Base-by-base conservation (phyloP, 345 rosid species). In the Mangifera indica region DNA sequence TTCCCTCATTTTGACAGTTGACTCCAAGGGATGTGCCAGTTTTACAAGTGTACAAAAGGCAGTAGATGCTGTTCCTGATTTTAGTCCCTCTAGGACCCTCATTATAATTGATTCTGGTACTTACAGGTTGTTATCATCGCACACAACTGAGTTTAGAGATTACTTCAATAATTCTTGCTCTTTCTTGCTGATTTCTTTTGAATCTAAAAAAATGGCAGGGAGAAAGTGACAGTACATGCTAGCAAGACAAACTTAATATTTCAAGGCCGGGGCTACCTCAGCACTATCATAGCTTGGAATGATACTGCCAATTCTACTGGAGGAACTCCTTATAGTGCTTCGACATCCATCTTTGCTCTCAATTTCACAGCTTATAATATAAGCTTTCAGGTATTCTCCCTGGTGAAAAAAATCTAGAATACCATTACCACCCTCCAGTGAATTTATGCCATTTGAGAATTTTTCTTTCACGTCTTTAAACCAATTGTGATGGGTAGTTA, bases 291-390 rank as follows among this genome's bases (percentile, higher is more conserved):
- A 7, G 83, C 76, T 54, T 91, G 98, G 98, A 88, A 91, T n/a
- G 97, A 89, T 72, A 93, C 97, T 15, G 89, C 97, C 0, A 86
- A 88, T 76, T 91, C 98, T 10, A 69, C 88, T 0, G 96, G 96
- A 72, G 84, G 87, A 62, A 93, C 96, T 21, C 70, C 77, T 18
- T 67, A 85, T 67, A 89, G 91, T 68, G 78, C 93, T 78, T 89
- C 98, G 0, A 81, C 88, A 71, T 76, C 81, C 63, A 71, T 93
- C n/a, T 87, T 86, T 64, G 89, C 97, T 63, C 69, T 81, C 25
- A 86, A 85, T 56, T 93, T 93, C 76, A 84, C 85, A 32, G 98
- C 97, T 69, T 91, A 80, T 79, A 86, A 89, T 79, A 85, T 93
- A 15, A 89, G 96, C 77, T 93, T 93, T 74, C 83, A 85, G 94